Base-by-base conservation (phyloP, 768 basidiomycete species). In the Neoboletus magnificus region DNA sequence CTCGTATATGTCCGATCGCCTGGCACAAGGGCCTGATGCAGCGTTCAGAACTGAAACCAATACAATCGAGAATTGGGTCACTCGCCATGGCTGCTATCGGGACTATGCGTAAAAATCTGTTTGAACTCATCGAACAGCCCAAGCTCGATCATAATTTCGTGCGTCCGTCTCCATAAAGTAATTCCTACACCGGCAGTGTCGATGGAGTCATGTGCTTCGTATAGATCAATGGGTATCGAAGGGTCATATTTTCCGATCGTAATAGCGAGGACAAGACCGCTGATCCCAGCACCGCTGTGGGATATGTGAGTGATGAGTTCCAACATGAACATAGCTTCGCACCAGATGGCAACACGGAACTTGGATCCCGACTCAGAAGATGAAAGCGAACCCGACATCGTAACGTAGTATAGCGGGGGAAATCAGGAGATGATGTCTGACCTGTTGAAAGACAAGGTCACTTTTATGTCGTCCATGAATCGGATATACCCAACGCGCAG, bases 131-230 rank as follows among this genome's bases (percentile, higher is more conserved):
- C 66, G 13, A 72, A 64, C 6, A 82, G 57, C 1, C 76, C 80
- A 40, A 82, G 75, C 10, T 65, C 62, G 49, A 75, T 65, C 54
- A 82, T 61, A 18, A 80, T 70, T 8, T 66, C 67, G 73, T 76
- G 77, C 15, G 79, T 79, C 43, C 76, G 67, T 5, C 63, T 63
- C 79, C 79, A 80, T 4, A 80, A 68, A 62, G 76, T 40, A 70
- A 79, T 39, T 64, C 81, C 77, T 5, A 73, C 73, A 16, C 78
- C 78, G 5, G 71, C 61, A 16, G 72, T 70, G 3, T 70, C 70
- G 39, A 78, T 65, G 23, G 74, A 72, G 3, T 70, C 54, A 15
- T 72, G 74, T 3, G 77, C 71, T 66, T 83, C 81, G 59, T 81
- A 82, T 2, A 81, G 51, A 54, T 76, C 68, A 8, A 78, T 70